Evolutionary conservation across 2,329 filamentous ascomycete genomes (phyloP), one percentile per base, ranked within the genome.

Genomic region (Chalara sp.): DNA sequence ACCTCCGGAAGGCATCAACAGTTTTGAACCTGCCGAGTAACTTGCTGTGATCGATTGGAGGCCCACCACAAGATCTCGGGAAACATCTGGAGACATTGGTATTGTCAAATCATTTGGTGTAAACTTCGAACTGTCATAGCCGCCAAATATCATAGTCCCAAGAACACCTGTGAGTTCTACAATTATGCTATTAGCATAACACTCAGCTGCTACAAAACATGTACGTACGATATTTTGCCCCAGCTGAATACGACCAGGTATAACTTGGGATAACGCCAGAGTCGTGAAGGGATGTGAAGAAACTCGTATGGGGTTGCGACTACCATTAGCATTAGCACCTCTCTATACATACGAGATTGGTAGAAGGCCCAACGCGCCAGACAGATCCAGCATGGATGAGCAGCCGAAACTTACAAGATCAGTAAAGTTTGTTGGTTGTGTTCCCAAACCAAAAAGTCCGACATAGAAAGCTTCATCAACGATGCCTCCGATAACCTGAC

Each of bases 191-290:
- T 11, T 13, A 42, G 12, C 6, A 11, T 30, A 12, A 5, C 40
- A 12, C 13, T 10, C 10, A 6, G 21, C 7, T 7, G 29, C 28
- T 6, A 11, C 12, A 4, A 35, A 29, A 30, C 35, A 12, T 61
- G 54, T 12, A 5, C 63, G 57, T 56, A 68, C 68, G 65, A 47
- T 71, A 70, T 41, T 59, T 63, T n/a, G 67, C 68, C 4, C 68
- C 69, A 7, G 69, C 68, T 7, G 69, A 70, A 53, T 71, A 71
- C 49, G 67, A 68, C 68, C 68, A 70, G 52, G 65, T 69, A 13
- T 68, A 50, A 47, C 68, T 68, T 5, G 68, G 67, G 31, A 69
- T 70, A 29, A 61, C 48, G 1, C 61, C 59, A 13, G 67, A 55
- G 7, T 64, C 60, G 52, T 65, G 67, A 2, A 71, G 57, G 0